A percentile compares a stretch with the other conserved stretches of the same genome.
Conservation (phyloP, 768 basidiomycete genomes). For the Hypholoma sublateritium region DNA sequence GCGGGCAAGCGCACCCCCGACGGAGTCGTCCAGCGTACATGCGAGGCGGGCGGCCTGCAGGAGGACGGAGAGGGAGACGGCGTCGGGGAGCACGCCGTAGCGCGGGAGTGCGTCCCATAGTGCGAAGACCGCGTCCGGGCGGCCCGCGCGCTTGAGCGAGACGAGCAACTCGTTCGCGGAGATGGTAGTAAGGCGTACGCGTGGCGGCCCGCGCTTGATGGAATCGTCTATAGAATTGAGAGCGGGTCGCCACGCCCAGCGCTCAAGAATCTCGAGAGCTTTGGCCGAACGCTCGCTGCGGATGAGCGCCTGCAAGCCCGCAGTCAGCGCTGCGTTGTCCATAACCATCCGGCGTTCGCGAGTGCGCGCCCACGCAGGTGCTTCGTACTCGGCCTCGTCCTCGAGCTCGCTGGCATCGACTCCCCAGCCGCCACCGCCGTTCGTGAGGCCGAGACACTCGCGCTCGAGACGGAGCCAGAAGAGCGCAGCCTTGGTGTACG, state of each 20-base stretch:
- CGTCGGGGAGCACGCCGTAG: slow-evolving; percentile 58
- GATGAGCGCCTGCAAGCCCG: slow-evolving; percentile 51
- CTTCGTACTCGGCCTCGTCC: background rate
- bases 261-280: slow-evolving; percentile 52
- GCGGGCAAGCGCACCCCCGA: slow-evolving; percentile 49
- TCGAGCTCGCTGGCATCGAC: background rate
- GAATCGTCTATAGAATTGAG: background rate
- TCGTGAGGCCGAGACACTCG: background rate
- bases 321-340: slow-evolving; percentile 47
- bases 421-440: background rate
- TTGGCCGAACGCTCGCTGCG: slow-evolving; percentile 39
- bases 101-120: slow-evolving; percentile 67
- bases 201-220: background rate
- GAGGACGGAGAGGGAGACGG: slow-evolving; percentile 55
- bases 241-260: background rate
- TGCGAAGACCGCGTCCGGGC: slow-evolving; percentile 63
- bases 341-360: slow-evolving; percentile 32
- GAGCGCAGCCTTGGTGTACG: slow-evolving; percentile 36
- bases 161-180: slow-evolving; percentile 40
- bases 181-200: slow-evolving; percentile 21
- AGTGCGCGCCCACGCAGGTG: background rate
- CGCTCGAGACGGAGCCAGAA: slow-evolving; percentile 41
- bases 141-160: slow-evolving; percentile 46
- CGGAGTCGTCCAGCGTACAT: slow-evolving; percentile 48
- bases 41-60: slow-evolving; percentile 61